Percentiles rank a stretch among this genome's conserved stretches.
Evolutionary conservation across 2,329 filamentous ascomycete species (phyloP).

Genomic region (Rhynchosporium agropyri): DNA sequence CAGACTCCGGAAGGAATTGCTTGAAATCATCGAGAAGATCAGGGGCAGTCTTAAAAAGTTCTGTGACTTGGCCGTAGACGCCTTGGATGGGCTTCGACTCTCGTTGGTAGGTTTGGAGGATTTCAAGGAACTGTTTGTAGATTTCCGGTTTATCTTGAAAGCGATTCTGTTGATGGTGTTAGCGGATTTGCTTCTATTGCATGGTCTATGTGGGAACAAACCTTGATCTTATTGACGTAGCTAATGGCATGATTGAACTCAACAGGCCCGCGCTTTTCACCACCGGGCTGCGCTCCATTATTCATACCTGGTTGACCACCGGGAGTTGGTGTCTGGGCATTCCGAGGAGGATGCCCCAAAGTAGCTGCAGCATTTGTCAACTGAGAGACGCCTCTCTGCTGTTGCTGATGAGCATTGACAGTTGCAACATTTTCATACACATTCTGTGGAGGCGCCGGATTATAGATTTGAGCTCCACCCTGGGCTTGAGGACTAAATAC

Average conservation of each 20-base stretch:
- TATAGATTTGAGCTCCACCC: slow-evolving; percentile 52
- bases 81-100: slow-evolving; percentile 99
- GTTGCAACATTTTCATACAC: slow-evolving; percentile 47
- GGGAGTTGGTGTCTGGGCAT: slow-evolving; percentile 63
- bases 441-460: slow-evolving; percentile 46
- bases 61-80: slow-evolving; percentile 95
- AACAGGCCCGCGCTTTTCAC: slow-evolving; percentile 89
- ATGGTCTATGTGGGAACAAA: slow-evolving; percentile 45
- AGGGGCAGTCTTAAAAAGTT: slow-evolving; percentile 87
- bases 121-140: slow-evolving; percentile 98
- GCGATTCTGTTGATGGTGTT: slow-evolving; percentile 69
- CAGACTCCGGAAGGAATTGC: slow-evolving; percentile 93
- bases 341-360: slow-evolving; percentile 51
- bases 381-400: slow-evolving; percentile 67
- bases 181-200: slow-evolving; percentile 17
- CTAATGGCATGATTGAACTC: slow-evolving; percentile 99
- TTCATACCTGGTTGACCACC: slow-evolving; percentile 60
- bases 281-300: slow-evolving; percentile 61
- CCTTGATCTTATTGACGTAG: slow-evolving; percentile 99
- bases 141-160: slow-evolving; percentile 97
- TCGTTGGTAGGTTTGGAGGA: slow-evolving; percentile 95
- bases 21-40: slow-evolving; percentile 98
- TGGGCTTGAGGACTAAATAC: slow-evolving; percentile 62
- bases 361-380: slow-evolving; percentile 61
- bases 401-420: slow-evolving; percentile 57